Evolutionary conservation across 2,329 filamentous ascomycete genomes (phyloP), one percentile per base, ranked within the genome.

Genomic region (Paecilomyces niveus): DNA sequence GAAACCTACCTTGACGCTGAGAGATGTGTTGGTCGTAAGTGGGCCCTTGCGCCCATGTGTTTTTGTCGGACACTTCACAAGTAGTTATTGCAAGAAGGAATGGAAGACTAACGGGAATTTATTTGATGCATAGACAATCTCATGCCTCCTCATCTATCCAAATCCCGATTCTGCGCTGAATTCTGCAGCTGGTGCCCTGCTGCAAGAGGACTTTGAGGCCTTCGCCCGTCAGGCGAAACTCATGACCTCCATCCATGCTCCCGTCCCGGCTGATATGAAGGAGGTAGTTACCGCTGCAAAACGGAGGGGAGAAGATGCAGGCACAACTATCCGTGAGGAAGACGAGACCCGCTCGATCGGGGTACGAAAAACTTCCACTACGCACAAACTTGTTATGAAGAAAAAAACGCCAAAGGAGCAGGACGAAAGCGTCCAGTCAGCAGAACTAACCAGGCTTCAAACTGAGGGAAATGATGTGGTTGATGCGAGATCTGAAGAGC

Each of bases 91-190:
- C 13, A 15, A 39, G 5, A 15, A n/a, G 13, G 18, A 45, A n/a
- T 18, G 4, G 39, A 45, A 18, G 15, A 18, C 39, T 45, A 45
- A 31, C n/a, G 13, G 18, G 7, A 11, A 22, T 22, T 51, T n/a
- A 21, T 21, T 61, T 21, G 26, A n/a, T 58, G 26, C 56, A 29
- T 51, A 79, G 77, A 83, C 84, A 0, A 86, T 87, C 58, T 82
- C 78, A 2, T 87, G 85, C 70, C 73, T 87, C 24, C 72, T 87
- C 29, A 85, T 87, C 57, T 81, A 85, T 57, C 85, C 85, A 1
- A 87, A 87, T 64, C 83, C 84, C 0, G 84, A 85, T 61, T 86
- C 83, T 58, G 84, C 85, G 7, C 71, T 87, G 61, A 87, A 87
- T 63, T 81, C 83, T 9, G 80, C 82, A 24, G 84, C 85, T 11